Conservation (phyloP, 352 stramenopile species). For the Globisporangium spiculum region DNA sequence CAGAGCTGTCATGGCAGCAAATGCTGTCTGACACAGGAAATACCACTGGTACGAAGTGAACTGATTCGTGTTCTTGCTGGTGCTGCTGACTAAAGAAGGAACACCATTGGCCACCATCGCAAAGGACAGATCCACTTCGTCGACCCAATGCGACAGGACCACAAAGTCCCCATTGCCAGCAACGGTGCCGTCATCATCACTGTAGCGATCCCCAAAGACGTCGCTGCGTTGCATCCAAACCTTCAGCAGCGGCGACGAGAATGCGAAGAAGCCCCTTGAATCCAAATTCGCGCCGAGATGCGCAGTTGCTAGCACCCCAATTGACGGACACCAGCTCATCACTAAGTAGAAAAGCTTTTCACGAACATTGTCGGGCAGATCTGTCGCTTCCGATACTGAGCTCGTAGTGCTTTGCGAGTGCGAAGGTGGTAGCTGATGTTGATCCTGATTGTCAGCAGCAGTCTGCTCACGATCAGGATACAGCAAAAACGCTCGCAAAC, state of each 20-base stretch:
- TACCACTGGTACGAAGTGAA: slow-evolving; percentile 27
- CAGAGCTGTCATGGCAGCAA: slow-evolving; percentile 24
- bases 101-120: background rate
- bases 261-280: slow-evolving; percentile 27
- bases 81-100: background rate
- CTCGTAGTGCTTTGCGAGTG: background rate
- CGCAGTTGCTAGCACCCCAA: slow-evolving; percentile 33
- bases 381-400: background rate
- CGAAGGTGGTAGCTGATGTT: background rate
- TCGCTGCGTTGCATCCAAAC: slow-evolving; percentile 48
- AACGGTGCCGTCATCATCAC: background rate
- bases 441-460: background rate
- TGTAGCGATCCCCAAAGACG: slow-evolving; percentile 31
- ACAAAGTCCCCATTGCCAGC: slow-evolving; percentile 22
- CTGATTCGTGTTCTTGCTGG: background rate
- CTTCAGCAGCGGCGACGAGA: slow-evolving; percentile 21
- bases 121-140: slow-evolving; percentile 23
- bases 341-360: slow-evolving; percentile 37
- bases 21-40: slow-evolving; percentile 31
- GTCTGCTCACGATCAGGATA: background rate
- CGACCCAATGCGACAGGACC: slow-evolving; percentile 50
- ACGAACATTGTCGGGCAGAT: slow-evolving; percentile 7
- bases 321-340: slow-evolving; percentile 40
- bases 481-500: slow-evolving; percentile 24
- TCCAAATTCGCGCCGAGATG: slow-evolving; percentile 25